Conservation (phyloP, 1,139 yeast genomes). For the Diutina catenulata region DNA sequence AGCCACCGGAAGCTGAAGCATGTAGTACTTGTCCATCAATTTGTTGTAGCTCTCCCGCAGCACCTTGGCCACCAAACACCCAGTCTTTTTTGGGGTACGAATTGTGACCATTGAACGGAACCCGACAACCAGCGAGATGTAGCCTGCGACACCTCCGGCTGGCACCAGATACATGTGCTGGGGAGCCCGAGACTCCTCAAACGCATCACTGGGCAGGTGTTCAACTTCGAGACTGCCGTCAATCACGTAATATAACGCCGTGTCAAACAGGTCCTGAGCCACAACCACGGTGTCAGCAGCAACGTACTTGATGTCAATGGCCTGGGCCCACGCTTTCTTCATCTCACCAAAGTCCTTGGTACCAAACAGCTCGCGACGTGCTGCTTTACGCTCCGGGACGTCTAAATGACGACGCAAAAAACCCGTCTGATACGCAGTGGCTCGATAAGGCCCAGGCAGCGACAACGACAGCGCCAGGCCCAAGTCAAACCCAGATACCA, state of each 20-base stretch:
- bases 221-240: constrained; percentile 65
- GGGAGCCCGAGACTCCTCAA: constrained; percentile 7
- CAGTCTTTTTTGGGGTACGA: constrained; percentile 39
- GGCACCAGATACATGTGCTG: constrained; percentile 44
- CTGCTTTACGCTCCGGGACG: no score
- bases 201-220: constrained; percentile 5
- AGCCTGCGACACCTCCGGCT: constrained; percentile 84
- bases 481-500: constrained; percentile 5
- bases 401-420: not conserved
- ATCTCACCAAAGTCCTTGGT: constrained; percentile 11
- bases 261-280: constrained; percentile 50
- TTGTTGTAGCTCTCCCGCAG: constrained; percentile 51
- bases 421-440: not conserved
- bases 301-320: constrained; percentile 44
- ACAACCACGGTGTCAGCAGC: constrained; percentile 47
- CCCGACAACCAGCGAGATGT: constrained; percentile 70
- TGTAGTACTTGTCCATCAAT: constrained; percentile 65
- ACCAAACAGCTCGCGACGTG: no score
- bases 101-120: constrained; percentile 68
- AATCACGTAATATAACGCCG: constrained; percentile 71
- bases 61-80: constrained; percentile 59
- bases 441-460: not conserved
- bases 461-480: not conserved
- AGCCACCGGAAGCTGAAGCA: constrained; percentile 69
- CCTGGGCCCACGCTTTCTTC: constrained; percentile 54